phyloP scores from a whole-genome alignment of 2,329 filamentous ascomycete species.

The Fonsecaea pedrosoi region DNA sequence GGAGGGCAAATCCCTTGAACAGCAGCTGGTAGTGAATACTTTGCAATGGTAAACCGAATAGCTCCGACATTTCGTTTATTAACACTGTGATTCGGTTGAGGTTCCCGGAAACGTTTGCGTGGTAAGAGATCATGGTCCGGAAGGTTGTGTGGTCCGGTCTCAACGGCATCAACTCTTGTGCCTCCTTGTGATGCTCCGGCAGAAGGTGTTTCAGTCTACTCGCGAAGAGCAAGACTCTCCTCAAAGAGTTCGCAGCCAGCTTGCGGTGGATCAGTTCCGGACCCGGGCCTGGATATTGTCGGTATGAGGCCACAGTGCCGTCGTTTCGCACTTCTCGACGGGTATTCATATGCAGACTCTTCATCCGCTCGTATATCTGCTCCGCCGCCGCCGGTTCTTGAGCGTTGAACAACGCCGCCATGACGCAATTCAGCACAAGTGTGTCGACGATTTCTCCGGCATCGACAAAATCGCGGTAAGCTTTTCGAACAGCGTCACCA shows the following conservation, averaged over 20 bases:
- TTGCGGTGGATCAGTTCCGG: constrained; percentile 48
- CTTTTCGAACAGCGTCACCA: constrained; percentile 73
- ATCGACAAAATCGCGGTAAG: constrained; percentile 83
- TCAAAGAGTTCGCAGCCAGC: constrained; percentile 52
- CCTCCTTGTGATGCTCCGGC: constrained; percentile 61
- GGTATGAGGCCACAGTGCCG: constrained; percentile 35
- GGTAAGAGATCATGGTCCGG: constrained; percentile 77
- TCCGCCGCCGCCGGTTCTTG: constrained; percentile 79
- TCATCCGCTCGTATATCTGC: constrained; percentile 85
- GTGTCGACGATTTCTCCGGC: constrained; percentile 89
- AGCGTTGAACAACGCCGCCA: constrained; percentile 76
- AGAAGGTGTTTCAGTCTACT: constrained; percentile 55
- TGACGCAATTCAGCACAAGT: constrained; percentile 82
- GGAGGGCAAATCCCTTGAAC: constrained; percentile 78
- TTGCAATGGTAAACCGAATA: constrained; percentile 70
- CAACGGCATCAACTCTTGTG: constrained; percentile 72
- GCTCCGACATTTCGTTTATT: constrained; percentile 77
- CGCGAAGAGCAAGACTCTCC: constrained; percentile 56
- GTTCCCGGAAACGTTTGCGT: constrained; percentile 71
- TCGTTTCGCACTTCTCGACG: constrained; percentile 47
- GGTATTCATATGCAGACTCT: constrained; percentile 58
- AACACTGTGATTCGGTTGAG: constrained; percentile 73
- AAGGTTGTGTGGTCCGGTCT: constrained; percentile 81
- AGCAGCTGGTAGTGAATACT: constrained; percentile 79
- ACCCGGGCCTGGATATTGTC: constrained; percentile 46